Percentiles rank a stretch among this genome's conserved stretches.
phyloP scores from a whole-genome alignment of 2,329 filamentous ascomycete species.

The Laburnicola sp. region DNA sequence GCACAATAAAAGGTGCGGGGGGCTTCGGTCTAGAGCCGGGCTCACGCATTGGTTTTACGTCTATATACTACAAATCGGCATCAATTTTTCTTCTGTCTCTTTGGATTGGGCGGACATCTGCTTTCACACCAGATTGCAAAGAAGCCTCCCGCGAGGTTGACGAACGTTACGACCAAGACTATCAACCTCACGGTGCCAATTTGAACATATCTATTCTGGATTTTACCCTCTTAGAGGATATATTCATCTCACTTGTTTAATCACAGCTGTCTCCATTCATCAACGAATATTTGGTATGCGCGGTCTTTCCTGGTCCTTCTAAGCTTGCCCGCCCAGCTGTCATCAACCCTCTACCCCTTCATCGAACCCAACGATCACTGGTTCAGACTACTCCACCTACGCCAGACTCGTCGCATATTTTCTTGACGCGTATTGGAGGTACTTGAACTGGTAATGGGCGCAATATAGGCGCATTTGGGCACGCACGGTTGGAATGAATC shows the following conservation, averaged over 20 bases:
- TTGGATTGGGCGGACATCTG: slow-evolving; percentile 28
- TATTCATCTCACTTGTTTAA: slow-evolving; percentile 22
- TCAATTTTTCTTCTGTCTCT: slow-evolving; percentile 20
- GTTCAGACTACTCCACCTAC: slow-evolving; percentile 6
- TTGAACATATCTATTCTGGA: slow-evolving; percentile 42
- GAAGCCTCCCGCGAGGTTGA: slow-evolving; percentile 35
- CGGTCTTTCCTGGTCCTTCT: slow-evolving; percentile 19
- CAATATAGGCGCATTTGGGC: slow-evolving; percentile 8
- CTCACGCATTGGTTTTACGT: slow-evolving; percentile 14
- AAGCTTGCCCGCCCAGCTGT: slow-evolving; percentile 8
- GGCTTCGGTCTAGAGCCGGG: slow-evolving; percentile 14
- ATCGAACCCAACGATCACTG: not conserved
- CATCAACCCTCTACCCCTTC: slow-evolving; percentile 8
- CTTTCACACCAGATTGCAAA: slow-evolving; percentile 30
- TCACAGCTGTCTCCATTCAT: slow-evolving; percentile 16
- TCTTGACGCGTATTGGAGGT: slow-evolving; percentile 4
- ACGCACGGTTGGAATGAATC: not conserved
- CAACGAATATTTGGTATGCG: slow-evolving; percentile 41
- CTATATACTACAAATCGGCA: slow-evolving; percentile 25
- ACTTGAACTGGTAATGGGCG: slow-evolving; percentile 9
- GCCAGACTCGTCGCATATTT: slow-evolving; percentile 1
- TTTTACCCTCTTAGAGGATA: slow-evolving; percentile 17
- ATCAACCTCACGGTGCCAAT: slow-evolving; percentile 46
- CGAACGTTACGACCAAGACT: slow-evolving; percentile 46
- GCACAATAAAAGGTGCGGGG: slow-evolving; percentile 37